A percentile compares a stretch with the other conserved stretches of the same genome.
These are phyloP conservation scores for Candida tibetensis DNA, from an alignment of 805 yeast species.

Conservation along the genomic window DNA sequence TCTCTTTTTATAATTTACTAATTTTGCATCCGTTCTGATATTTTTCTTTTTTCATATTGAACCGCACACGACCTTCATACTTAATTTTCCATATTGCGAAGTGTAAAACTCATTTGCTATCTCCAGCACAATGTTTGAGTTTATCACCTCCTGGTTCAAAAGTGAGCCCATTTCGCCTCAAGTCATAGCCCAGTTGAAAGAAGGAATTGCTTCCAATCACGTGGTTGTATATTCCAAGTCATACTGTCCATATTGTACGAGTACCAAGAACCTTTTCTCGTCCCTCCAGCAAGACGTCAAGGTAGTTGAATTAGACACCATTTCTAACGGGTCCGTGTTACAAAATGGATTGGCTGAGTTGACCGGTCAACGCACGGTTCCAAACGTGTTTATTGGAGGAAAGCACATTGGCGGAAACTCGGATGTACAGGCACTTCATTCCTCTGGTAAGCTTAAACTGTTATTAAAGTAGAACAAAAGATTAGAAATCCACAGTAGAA, in stretches of 20 bases:
- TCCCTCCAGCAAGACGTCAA: constrained; percentile 18
- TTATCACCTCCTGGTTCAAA: constrained; percentile 9
- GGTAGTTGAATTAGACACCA: constrained; percentile 27
- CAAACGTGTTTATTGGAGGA: constrained; percentile 36
- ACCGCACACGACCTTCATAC: background rate
- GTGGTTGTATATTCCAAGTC: constrained; percentile 29
- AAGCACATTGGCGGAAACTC: constrained; percentile 40
- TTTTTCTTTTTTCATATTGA: background rate
- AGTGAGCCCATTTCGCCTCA: constrained; percentile 13
- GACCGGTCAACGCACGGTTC: constrained; percentile 37
- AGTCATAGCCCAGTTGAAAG: constrained; percentile 9
- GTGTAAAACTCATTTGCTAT: too few species aligned
- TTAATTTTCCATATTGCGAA: background rate
- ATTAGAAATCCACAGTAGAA: background rate
- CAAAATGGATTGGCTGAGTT: constrained; percentile 31
- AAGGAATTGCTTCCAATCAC: constrained; percentile 11
- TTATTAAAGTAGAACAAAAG: background rate
- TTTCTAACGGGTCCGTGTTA: constrained; percentile 24
- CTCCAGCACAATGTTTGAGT: constrained; percentile 8
- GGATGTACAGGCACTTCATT: constrained; percentile 28
- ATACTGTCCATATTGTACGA: constrained; percentile 44
- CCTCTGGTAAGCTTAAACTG: constrained; percentile 19
- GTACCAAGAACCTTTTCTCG: constrained; percentile 37
- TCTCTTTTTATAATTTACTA: too few species aligned
- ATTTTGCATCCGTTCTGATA: too few species aligned